phyloP scores from a whole-genome alignment of 139 green algal genomes.

The Monoraphidium neglectum region DNA sequence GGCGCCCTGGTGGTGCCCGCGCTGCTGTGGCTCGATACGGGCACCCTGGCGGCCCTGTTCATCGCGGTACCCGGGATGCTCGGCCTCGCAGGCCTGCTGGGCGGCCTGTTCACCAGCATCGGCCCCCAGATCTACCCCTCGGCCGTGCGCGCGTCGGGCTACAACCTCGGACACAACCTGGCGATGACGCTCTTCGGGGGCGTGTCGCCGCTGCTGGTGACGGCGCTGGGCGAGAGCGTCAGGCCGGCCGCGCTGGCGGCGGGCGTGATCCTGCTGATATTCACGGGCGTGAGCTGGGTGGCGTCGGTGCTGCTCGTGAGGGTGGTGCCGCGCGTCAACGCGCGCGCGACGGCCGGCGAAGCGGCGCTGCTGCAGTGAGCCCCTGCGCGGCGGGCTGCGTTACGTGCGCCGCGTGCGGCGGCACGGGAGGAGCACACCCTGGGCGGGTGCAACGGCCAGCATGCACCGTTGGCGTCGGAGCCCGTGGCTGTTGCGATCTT shows the following conservation, averaged over 20 bases:
- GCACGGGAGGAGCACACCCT: too few species aligned
- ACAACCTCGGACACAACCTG: neutral
- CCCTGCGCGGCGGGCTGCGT: too few species aligned
- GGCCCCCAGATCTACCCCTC: conserved; percentile 8
- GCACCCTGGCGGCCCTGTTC: neutral
- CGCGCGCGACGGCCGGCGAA: neutral
- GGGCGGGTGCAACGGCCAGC: too few species aligned
- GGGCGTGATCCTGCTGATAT: conserved; percentile 3
- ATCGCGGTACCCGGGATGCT: neutral
- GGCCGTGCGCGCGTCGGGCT: neutral
- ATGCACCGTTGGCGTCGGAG: too few species aligned
- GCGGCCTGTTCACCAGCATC: conserved; percentile 16
- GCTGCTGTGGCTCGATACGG: neutral
- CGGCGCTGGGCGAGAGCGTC: neutral
- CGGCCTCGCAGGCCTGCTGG: neutral
- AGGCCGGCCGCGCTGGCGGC: neutral
- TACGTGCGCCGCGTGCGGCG: too few species aligned
- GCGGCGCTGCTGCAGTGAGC: too few species aligned
- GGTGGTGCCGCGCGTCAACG: neutral
- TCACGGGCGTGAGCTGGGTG: neutral
- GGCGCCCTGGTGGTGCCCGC: neutral
- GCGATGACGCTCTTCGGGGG: conserved; percentile 2
- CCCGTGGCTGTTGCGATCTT: too few species aligned
- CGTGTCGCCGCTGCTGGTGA: neutral
- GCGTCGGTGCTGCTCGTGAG: neutral